Evolutionary conservation across 2,329 filamentous ascomycete genomes (phyloP), one percentile per base, ranked within the genome.

Genomic region (Xylaria polymorpha): DNA sequence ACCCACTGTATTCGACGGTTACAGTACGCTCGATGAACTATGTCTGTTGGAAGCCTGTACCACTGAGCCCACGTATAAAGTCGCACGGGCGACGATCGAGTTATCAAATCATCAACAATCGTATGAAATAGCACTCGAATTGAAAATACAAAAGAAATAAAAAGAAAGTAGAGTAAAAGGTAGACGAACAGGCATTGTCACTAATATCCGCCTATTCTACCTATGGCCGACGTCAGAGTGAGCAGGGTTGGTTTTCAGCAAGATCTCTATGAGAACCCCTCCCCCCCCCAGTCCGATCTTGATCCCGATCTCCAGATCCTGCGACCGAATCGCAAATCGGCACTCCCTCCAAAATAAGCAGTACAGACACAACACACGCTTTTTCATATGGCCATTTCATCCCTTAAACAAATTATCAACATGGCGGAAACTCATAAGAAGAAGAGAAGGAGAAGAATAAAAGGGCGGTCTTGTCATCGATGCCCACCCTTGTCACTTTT

Each of bases 251-350:
- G 41, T 50, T 46, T 20, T 35, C 25, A 55, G 32, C n/a, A 56
- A 39, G 2, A 39, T 15, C 20, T 32, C 32, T 51, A 55, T 55
- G 51, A 48, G 15, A 48, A 20, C 55, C 53, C 56, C 56, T 25
- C 4, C 5, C 39, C n/a, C n/a, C 61, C 55, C 56, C 25, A 50
- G 32, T 22, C 66, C 61, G 56, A 65, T 71, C 69, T 67, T 58
- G 67, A 43, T 72, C 69, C 71, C 75, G 75, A 77, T 76, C 75
- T 73, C 71, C 71, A 68, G 65, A 50, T 69, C 71, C 66, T 67
- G 66, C 69, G 20, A 50, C 56, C 22, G 4, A 60, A 57, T 66
- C 59, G 56, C 57, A 22, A 66, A 74, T 74, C 72, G 72, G 61
- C 25, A 29, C 53, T n/a, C n/a, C 58, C 39, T 63, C 44, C 62